A percentile compares a stretch with the other conserved stretches of the same genome.
Conservation (phyloP, 2,329 filamentous ascomycete genomes). For the Magnaporthiopsis poae region DNA sequence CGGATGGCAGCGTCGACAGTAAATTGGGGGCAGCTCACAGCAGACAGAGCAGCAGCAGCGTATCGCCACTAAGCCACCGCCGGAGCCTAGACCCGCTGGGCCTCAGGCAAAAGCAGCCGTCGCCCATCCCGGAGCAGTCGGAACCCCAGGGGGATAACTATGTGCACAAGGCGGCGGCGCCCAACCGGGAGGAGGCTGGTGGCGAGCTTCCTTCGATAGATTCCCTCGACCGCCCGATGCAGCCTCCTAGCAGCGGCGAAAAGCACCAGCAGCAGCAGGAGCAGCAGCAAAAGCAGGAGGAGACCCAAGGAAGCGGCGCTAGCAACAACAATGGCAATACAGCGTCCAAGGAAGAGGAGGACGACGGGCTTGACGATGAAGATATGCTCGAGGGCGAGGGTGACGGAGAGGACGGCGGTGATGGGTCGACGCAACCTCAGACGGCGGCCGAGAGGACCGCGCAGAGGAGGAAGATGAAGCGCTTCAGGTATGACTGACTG, state of each 20-base stretch:
- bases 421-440: slow-evolving; percentile 33
- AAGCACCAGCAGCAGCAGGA: slow-evolving; percentile 20
- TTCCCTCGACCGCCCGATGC: slow-evolving; percentile 26
- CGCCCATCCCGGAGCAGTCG: slow-evolving; percentile 27
- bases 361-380: slow-evolving; percentile 47
- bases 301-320: slow-evolving; percentile 22
- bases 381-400: slow-evolving; percentile 43
- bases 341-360: slow-evolving; percentile 39
- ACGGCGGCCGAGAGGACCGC: slow-evolving; percentile 48
- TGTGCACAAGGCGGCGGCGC: slow-evolving; percentile 23
- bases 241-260: slow-evolving; percentile 23
- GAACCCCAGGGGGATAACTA: slow-evolving; percentile 24
- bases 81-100: slow-evolving; percentile 31
- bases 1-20: slow-evolving; percentile 38
- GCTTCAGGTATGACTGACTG: slow-evolving; percentile 53
- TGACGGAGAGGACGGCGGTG: slow-evolving; percentile 13
- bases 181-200: slow-evolving; percentile 29
- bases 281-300: slow-evolving; percentile 9
- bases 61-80: slow-evolving; percentile 26
- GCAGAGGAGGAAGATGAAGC: slow-evolving; percentile 61
- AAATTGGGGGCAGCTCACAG: background rate
- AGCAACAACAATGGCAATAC: slow-evolving; percentile 27
- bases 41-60: slow-evolving; percentile 1
- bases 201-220: slow-evolving; percentile 29
- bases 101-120: slow-evolving; percentile 30